Percentiles rank a stretch among this genome's conserved stretches.
Evolutionary conservation across 169 alveolate species (phyloP).

Genomic region (Plasmodium berghei): DNA sequence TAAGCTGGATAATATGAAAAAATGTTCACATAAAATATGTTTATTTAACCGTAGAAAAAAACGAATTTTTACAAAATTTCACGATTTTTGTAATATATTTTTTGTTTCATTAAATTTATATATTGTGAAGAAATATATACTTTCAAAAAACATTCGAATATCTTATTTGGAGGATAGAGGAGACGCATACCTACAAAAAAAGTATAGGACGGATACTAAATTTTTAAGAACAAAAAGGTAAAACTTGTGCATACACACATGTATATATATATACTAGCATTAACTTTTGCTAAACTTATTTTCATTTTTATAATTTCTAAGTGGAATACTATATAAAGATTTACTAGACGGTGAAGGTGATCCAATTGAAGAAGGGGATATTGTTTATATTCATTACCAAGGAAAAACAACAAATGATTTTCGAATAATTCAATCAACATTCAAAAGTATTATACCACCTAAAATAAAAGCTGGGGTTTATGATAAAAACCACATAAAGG

Average conservation of each 20-base stretch:
- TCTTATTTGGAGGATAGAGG: slow-evolving; percentile 43
- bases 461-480: slow-evolving; percentile 64
- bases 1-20: not conserved
- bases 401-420: slow-evolving; percentile 76
- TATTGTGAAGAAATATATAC: slow-evolving; percentile 31
- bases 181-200: slow-evolving; percentile 55
- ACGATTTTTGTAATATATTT: slow-evolving; percentile 1
- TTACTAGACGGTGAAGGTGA: slow-evolving; percentile 62
- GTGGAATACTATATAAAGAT: slow-evolving; percentile 71
- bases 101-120: slow-evolving; percentile 46
- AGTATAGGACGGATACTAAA: slow-evolving; percentile 40
- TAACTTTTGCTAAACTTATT: not conserved
- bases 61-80: slow-evolving; percentile 1
- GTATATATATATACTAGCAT: not conserved
- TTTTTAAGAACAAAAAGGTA: slow-evolving; percentile 67
- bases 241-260: not conserved
- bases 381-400: slow-evolving; percentile 72
- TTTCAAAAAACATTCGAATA: slow-evolving; percentile 16
- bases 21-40: not conserved
- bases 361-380: slow-evolving; percentile 74
- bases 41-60: not conserved
- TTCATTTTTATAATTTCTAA: not conserved
- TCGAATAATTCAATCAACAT: slow-evolving; percentile 71
- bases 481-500: slow-evolving; percentile 62
- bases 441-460: slow-evolving; percentile 57